These are phyloP conservation scores for Didymella pomorum DNA, from an alignment of 2,329 filamentous ascomycete species.

Conservation along the genomic window DNA sequence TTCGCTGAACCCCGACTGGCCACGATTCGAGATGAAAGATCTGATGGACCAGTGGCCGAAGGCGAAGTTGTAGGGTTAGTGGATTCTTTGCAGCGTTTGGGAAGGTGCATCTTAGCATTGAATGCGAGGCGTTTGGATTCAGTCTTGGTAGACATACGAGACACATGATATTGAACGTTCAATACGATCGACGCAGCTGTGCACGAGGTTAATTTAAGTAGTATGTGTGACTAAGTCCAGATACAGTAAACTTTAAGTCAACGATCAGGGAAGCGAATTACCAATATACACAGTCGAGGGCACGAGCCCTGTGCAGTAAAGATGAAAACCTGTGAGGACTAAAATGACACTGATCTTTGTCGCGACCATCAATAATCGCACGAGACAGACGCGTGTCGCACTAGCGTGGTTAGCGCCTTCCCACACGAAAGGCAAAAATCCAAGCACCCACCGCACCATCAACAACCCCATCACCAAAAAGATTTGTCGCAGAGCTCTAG, in stretches of 20 bases:
- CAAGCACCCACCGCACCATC: not conserved
- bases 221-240: too few relatives aligned
- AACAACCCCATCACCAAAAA: not conserved
- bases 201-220: not conserved
- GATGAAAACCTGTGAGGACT: too few relatives aligned
- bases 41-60: conserved; percentile 51
- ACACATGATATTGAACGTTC: not conserved
- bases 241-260: too few relatives aligned
- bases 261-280: not conserved
- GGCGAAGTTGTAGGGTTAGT: conserved; percentile 36
- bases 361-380: too few relatives aligned
- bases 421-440: not conserved
- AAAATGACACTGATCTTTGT: too few relatives aligned
- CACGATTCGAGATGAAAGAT: conserved; percentile 65
- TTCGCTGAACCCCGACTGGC: conserved; percentile 62
- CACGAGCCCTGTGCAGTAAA: too few relatives aligned
- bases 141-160: not conserved
- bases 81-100: not conserved
- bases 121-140: conserved; percentile 14
- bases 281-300: too few relatives aligned
- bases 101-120: conserved; percentile 16
- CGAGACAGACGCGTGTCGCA: not conserved
- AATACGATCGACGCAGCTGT: not conserved
- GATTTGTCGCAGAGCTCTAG: not conserved
- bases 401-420: not conserved